These are phyloP conservation scores for Podospora australis DNA, from an alignment of 495 filamentous ascomycete genomes.

Conservation along the genomic window DNA sequence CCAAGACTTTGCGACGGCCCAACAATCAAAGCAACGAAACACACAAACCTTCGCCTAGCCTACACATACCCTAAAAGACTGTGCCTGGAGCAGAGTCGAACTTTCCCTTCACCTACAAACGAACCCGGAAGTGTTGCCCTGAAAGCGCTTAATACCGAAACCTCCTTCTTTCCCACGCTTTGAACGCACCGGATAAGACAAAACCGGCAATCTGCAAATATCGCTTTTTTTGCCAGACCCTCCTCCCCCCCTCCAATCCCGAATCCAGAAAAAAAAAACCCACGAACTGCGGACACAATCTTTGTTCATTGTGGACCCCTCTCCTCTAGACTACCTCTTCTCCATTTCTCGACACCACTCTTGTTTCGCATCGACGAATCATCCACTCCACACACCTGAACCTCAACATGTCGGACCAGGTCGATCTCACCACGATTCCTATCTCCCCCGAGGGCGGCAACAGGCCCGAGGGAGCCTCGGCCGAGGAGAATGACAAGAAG, in stretches of 20 bases:
- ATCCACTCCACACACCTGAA: neutral
- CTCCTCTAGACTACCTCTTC: slow-evolving; percentile 4
- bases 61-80: slow-evolving; percentile 2
- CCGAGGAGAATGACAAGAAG: slow-evolving; percentile 43
- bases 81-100: slow-evolving; percentile 29
- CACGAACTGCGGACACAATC: slow-evolving; percentile 2
- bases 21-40: too few relatives aligned
- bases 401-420: slow-evolving; percentile 42
- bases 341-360: neutral
- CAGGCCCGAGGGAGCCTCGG: slow-evolving; percentile 28
- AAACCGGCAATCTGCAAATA: neutral
- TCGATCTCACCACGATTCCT: slow-evolving; percentile 60
- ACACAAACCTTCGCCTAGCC: too few relatives aligned
- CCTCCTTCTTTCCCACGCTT: too few relatives aligned
- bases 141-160: too few relatives aligned
- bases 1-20: slow-evolving; percentile 6
- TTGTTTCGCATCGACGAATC: slow-evolving; percentile 2
- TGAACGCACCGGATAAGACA: neutral
- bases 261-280: neutral
- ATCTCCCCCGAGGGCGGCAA: slow-evolving; percentile 60
- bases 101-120: slow-evolving; percentile 18
- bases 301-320: slow-evolving; percentile 12
- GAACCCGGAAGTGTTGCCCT: too few relatives aligned
- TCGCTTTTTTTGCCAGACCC: neutral
- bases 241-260: neutral